A percentile compares a stretch with the other conserved stretches of the same genome.
Conservation (phyloP, 495 filamentous ascomycete species). For the Talaromyces adpressus region DNA sequence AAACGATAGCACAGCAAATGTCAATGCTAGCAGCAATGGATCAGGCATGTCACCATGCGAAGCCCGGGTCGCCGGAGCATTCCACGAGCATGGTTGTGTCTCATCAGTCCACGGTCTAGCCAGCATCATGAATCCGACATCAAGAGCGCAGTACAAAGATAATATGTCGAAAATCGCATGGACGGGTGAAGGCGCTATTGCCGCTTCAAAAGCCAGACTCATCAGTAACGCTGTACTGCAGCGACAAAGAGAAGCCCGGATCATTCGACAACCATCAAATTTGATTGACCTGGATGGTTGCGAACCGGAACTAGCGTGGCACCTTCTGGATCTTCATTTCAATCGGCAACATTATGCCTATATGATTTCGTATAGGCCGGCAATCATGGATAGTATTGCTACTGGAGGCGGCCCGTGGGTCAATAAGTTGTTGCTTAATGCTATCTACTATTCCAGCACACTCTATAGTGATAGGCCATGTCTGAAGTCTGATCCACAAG, state of each 20-base stretch:
- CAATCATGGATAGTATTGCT: too few relatives aligned
- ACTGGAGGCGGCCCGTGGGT: too few relatives aligned
- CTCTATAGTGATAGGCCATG: too few relatives aligned
- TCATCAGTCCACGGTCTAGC: constrained; percentile 2
- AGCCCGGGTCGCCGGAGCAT: background rate
- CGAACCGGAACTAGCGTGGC: constrained; percentile 19
- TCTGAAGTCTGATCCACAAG: too few relatives aligned
- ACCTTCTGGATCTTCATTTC: constrained; percentile 26
- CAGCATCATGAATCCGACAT: constrained; percentile 3
- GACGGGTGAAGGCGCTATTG: background rate
- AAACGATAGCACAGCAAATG: too few relatives aligned
- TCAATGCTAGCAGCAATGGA: too few relatives aligned
- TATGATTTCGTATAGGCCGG: constrained; percentile 21
- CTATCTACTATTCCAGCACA: too few relatives aligned
- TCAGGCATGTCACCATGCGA: too few relatives aligned
- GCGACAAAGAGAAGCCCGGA: background rate
- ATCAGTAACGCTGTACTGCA: too few relatives aligned
- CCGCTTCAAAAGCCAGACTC: background rate
- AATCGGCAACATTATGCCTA: constrained; percentile 19
- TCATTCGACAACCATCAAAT: background rate
- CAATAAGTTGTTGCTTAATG: too few relatives aligned
- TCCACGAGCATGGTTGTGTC: constrained; percentile 3
- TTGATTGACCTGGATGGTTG: constrained; percentile 28
- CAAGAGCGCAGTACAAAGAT: constrained; percentile 3
- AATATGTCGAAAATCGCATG: constrained; percentile 1